Evolutionary conservation across 192 early-diverging fungal species (phyloP).

Genomic region (Backusella parvicylindrica): DNA sequence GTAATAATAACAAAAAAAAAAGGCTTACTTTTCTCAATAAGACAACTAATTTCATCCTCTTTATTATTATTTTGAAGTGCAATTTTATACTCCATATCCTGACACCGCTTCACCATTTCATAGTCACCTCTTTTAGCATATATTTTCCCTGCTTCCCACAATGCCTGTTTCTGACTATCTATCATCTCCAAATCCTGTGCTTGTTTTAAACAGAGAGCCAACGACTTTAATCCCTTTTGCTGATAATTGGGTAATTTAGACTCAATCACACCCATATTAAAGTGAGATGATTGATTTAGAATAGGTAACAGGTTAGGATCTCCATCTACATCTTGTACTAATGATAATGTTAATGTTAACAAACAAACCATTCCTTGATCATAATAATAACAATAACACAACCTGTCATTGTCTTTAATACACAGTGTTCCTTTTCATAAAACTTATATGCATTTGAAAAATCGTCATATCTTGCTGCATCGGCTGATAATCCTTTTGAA

Average conservation of each 20-base stretch:
- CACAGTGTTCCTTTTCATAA: slow-evolving; percentile 13
- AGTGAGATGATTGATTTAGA: neutral
- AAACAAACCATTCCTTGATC: too few relatives aligned
- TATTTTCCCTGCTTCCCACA: neutral
- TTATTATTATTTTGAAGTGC: neutral
- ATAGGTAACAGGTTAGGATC: too few relatives aligned
- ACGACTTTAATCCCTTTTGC: neutral
- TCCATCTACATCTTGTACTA: neutral
- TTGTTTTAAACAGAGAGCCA: neutral
- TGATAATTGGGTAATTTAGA: neutral
- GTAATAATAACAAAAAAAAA: neutral
- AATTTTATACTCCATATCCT: neutral
- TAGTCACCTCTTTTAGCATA: neutral
- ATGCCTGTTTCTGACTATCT: neutral
- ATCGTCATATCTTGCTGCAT: slow-evolving; percentile 5
- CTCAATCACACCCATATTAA: slow-evolving; percentile 1
- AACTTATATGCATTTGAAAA: slow-evolving; percentile 15
- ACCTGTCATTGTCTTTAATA: slow-evolving; percentile 1
- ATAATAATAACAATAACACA: neutral
- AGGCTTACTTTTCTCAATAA: neutral
- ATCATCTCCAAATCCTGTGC: neutral
- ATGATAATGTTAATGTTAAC: too few relatives aligned
- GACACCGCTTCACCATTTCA: neutral
- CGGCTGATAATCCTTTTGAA: slow-evolving; percentile 1
- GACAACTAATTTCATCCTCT: neutral